Evolutionary conservation across 2,329 filamentous ascomycete genomes (phyloP).

Genomic region (Emmonsiellopsis sp.): DNA sequence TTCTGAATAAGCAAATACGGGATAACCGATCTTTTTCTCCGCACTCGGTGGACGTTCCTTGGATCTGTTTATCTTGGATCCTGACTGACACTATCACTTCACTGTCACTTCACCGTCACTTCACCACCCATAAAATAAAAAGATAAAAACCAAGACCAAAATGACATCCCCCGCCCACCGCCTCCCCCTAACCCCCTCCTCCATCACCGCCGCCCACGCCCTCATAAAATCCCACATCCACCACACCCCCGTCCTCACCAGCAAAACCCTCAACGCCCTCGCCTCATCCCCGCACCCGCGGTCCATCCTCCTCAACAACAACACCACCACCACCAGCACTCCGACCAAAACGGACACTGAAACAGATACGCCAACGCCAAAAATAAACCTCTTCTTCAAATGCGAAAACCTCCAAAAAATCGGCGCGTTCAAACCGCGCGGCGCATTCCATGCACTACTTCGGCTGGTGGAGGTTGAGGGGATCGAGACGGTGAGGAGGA

Average conservation of each 20-base stretch:
- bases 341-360: slow-evolving; percentile 38
- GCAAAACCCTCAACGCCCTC: slow-evolving; percentile 61
- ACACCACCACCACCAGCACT: no score
- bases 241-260: slow-evolving; percentile 74
- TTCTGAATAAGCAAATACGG: no score
- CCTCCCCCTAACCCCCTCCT: slow-evolving; percentile 61
- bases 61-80: neutral
- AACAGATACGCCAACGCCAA: slow-evolving; percentile 35
- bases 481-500: slow-evolving; percentile 51
- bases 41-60: neutral
- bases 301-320: slow-evolving; percentile 42
- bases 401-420: slow-evolving; percentile 88
- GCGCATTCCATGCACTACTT: slow-evolving; percentile 78
- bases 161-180: slow-evolving; percentile 40
- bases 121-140: no score
- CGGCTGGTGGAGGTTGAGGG: slow-evolving; percentile 56
- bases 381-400: slow-evolving; percentile 78
- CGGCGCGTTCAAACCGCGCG: slow-evolving; percentile 86
- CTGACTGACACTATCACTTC: no score
- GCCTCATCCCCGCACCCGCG: slow-evolving; percentile 60
- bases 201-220: slow-evolving; percentile 61
- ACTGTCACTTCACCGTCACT: no score
- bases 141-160: no score
- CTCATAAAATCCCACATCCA: slow-evolving; percentile 71
- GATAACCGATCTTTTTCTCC: no score